phyloP scores from a whole-genome alignment of 2,329 filamentous ascomycete genomes.

The Colletotrichum musae region DNA sequence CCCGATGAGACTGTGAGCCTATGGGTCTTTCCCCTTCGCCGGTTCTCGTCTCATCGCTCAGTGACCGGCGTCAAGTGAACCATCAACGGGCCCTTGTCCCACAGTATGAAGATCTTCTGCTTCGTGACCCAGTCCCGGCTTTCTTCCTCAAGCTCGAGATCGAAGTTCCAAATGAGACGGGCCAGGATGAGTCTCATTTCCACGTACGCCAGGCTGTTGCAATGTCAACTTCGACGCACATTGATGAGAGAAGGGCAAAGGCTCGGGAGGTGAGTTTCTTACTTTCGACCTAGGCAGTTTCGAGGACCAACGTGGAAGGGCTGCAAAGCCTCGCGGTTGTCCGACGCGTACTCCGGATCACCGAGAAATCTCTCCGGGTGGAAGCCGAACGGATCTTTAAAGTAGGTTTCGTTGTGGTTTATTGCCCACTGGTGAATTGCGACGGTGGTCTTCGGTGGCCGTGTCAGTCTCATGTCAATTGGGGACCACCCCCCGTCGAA shows the following conservation, averaged over 20 bases:
- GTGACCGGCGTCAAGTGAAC: slow-evolving; percentile 2
- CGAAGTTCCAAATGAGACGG: slow-evolving; percentile 64
- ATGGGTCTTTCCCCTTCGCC: too few relatives aligned
- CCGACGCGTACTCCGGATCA: slow-evolving; percentile 13
- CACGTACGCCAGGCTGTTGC: slow-evolving; percentile 60
- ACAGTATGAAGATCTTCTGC: slow-evolving; percentile 55
- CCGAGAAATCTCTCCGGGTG: slow-evolving; percentile 26
- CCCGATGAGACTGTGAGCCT: too few relatives aligned
- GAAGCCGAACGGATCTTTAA: slow-evolving; percentile 9
- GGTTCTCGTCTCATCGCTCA: not conserved
- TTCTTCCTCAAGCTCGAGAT: slow-evolving; percentile 57
- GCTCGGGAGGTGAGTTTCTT: not conserved
- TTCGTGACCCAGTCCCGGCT: slow-evolving; percentile 53
- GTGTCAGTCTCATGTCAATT: too few relatives aligned
- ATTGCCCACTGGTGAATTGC: slow-evolving; percentile 28
- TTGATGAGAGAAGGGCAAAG: too few relatives aligned
- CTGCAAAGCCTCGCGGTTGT: slow-evolving; percentile 60
- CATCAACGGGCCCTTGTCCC: slow-evolving; percentile 44
- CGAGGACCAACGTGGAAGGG: slow-evolving; percentile 53
- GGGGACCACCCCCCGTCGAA: too few relatives aligned
- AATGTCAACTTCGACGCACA: not conserved
- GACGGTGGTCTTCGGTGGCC: slow-evolving; percentile 1
- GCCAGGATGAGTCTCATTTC: slow-evolving; percentile 66
- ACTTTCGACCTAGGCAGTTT: slow-evolving; percentile 16
- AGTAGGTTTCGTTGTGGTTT: slow-evolving; percentile 13